Evolutionary conservation across 139 green algal genomes (phyloP).

Genomic region (Chlamydomonas asymmetrica): DNA sequence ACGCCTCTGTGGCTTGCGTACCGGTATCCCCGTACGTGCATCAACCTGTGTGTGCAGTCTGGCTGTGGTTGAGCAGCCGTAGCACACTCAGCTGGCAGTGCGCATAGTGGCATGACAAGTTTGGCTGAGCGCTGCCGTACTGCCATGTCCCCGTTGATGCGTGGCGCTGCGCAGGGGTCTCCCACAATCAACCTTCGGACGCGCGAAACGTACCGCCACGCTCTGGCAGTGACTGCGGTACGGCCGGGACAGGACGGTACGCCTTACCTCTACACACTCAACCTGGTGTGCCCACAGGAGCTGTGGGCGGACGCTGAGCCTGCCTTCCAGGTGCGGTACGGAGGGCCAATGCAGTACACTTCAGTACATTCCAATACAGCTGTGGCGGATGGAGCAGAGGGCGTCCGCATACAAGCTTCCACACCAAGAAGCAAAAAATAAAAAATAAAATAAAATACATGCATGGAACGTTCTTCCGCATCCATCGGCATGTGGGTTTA

Average conservation of each 20-base stretch:
- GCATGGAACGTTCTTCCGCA: neutral
- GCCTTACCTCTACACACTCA: slow-evolving; percentile 86
- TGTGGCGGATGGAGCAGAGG: neutral
- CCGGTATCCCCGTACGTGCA: too few relatives aligned
- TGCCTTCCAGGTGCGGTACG: slow-evolving; percentile 31
- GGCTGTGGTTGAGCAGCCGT: too few relatives aligned
- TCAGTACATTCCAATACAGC: too few relatives aligned
- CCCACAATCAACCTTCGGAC: slow-evolving; percentile 52
- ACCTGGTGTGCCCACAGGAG: slow-evolving; percentile 70
- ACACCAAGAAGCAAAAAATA: neutral
- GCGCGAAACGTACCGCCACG: slow-evolving; percentile 78
- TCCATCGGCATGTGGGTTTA: neutral
- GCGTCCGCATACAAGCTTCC: neutral
- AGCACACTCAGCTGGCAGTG: too few relatives aligned
- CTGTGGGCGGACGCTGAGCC: slow-evolving; percentile 55
- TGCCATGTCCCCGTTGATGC: neutral
- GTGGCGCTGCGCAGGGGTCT: slow-evolving; percentile 56
- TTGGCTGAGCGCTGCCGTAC: too few relatives aligned
- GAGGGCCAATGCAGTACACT: neutral
- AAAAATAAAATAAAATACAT: neutral
- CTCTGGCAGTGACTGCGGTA: slow-evolving; percentile 61
- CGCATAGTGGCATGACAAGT: too few relatives aligned
- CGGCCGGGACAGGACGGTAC: slow-evolving; percentile 53
- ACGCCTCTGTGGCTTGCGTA: too few relatives aligned
- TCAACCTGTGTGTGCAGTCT: too few relatives aligned